A percentile compares a stretch with the other conserved stretches of the same genome.
phyloP scores from a whole-genome alignment of 306 rosid genomes.

The Acacia acuminata region DNA sequence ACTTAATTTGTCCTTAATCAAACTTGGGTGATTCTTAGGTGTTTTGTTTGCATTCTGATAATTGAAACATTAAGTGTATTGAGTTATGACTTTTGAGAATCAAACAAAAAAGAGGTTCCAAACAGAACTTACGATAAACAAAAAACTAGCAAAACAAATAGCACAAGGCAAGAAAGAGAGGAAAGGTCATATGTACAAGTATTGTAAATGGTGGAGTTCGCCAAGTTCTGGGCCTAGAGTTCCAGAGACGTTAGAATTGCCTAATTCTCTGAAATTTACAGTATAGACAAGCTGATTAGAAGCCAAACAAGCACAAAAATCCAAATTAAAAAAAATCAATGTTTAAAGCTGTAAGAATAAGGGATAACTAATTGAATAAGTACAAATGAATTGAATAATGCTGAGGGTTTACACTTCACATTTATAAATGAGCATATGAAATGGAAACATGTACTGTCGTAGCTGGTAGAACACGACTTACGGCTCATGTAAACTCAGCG shows the following conservation, averaged over 20 bases:
- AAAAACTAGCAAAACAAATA: neutral
- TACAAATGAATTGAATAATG: too few relatives aligned
- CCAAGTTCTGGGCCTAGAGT: conserved; percentile 86
- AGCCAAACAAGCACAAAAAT: neutral
- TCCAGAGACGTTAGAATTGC: conserved; percentile 86
- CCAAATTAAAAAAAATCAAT: too few relatives aligned
- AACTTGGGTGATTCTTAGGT: neutral
- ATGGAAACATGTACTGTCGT: too few relatives aligned
- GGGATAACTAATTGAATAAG: too few relatives aligned
- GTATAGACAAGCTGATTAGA: conserved; percentile 15
- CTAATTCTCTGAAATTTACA: conserved; percentile 79
- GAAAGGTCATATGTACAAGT: conserved; percentile 54
- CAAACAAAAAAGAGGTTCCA: neutral
- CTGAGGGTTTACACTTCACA: too few relatives aligned
- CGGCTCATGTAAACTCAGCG: too few relatives aligned
- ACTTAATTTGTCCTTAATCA: too few relatives aligned
- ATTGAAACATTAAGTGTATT: neutral
- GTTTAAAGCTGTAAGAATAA: too few relatives aligned
- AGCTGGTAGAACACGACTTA: too few relatives aligned
- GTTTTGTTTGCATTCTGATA: neutral
- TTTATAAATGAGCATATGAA: too few relatives aligned
- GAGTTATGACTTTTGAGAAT: neutral
- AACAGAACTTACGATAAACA: conserved; percentile 2
- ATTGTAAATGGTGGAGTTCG: conserved; percentile 73
- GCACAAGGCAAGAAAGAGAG: neutral